phyloP scores from a whole-genome alignment of 164 flowering plant species.

The Vitis rotundifolia region DNA sequence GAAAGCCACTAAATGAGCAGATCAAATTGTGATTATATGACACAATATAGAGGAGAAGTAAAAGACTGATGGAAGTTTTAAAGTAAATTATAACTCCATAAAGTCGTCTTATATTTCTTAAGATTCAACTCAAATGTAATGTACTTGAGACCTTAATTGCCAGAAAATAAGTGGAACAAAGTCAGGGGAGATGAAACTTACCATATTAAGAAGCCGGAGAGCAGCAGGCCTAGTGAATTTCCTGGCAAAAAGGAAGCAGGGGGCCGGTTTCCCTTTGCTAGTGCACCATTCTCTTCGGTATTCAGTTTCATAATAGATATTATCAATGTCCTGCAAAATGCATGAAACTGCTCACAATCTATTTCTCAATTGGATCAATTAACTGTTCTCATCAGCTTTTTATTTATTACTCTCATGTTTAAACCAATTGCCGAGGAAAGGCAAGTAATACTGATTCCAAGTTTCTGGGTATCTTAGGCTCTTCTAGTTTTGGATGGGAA shows the following conservation, averaged over 20 bases:
- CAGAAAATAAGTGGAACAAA: neutral
- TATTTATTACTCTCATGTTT: too few relatives aligned
- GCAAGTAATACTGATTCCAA: too few relatives aligned
- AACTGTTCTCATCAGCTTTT: neutral
- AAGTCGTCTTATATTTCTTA: too few relatives aligned
- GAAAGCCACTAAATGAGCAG: neutral
- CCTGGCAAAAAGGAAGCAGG: conserved; percentile 89
- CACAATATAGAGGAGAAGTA: neutral
- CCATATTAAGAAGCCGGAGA: conserved; percentile 69
- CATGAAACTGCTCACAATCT: neutral
- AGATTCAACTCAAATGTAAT: neutral
- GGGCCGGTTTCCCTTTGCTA: conserved; percentile 73
- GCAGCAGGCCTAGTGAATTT: conserved; percentile 93
- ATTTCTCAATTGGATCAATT: neutral
- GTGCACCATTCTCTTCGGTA: conserved; percentile 90
- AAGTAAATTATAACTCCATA: too few relatives aligned
- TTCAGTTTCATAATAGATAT: conserved; percentile 81
- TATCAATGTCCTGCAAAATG: conserved; percentile 64
- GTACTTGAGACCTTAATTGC: neutral
- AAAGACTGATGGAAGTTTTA: neutral
- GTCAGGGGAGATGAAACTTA: conserved; percentile 21
- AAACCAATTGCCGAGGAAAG: too few relatives aligned
- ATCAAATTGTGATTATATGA: neutral
- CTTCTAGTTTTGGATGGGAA: too few relatives aligned
- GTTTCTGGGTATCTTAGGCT: too few relatives aligned